These are phyloP conservation scores for Chalciporus pseudorubinellus DNA, from an alignment of 768 basidiomycete species.

Conservation along the genomic window DNA sequence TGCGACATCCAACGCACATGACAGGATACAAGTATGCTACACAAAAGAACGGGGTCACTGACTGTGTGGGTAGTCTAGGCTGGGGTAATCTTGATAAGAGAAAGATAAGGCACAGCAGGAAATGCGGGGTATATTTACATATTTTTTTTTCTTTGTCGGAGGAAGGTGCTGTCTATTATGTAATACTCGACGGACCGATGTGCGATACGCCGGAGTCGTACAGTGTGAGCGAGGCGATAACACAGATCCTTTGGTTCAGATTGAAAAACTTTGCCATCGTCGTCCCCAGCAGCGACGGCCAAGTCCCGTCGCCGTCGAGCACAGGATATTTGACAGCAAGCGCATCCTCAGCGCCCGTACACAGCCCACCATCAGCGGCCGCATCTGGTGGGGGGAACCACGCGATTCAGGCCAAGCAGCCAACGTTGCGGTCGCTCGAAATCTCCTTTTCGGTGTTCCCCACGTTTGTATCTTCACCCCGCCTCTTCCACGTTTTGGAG, in stretches of 20 bases:
- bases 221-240: background rate
- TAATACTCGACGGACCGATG: too few relatives aligned
- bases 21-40: too few relatives aligned
- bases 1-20: background rate
- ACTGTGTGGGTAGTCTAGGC: conserved; percentile 10
- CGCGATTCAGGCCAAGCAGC: background rate
- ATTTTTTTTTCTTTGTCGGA: background rate
- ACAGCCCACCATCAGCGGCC: conserved; percentile 3
- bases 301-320: background rate
- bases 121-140: conserved; percentile 27
- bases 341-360: background rate
- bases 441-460: conserved; percentile 17
- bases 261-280: conserved; percentile 12
- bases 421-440: background rate
- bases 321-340: conserved; percentile 1
- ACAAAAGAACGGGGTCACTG: background rate
- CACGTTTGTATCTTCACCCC: conserved; percentile 26
- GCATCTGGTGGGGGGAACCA: background rate
- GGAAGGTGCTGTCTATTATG: background rate
- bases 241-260: background rate
- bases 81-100: conserved; percentile 28
- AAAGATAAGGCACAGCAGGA: conserved; percentile 18
- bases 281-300: conserved; percentile 2
- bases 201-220: too few relatives aligned
- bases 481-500: conserved; percentile 25